These are phyloP conservation scores for Lagerstroemia speciosa DNA, from an alignment of 345 rosid species.

Conservation along the genomic window DNA sequence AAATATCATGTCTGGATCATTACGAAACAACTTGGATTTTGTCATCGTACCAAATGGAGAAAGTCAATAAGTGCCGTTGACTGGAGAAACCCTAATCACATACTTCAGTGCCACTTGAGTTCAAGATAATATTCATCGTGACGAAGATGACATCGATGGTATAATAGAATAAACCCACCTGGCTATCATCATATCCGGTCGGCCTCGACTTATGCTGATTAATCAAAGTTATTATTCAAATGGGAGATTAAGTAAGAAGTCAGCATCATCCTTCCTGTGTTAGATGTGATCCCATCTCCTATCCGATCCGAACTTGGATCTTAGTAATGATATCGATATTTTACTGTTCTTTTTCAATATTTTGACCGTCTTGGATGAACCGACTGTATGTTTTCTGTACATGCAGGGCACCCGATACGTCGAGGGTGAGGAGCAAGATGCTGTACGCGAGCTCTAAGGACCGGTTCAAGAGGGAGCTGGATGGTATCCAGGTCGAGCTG, in stretches of 20 bases:
- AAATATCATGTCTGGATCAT: no score
- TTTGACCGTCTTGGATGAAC: not conserved
- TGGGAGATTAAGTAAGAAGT: not conserved
- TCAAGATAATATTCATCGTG: not conserved
- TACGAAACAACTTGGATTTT: no score
- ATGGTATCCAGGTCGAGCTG: slow-evolving; percentile 65
- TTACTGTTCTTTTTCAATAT: not conserved
- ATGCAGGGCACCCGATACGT: slow-evolving; percentile 55
- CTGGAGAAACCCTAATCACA: not conserved
- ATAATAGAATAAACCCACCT: not conserved
- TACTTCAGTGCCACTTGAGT: not conserved
- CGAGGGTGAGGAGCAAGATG: slow-evolving; percentile 72
- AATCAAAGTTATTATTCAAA: not conserved
- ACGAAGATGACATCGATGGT: not conserved
- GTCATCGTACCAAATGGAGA: no score
- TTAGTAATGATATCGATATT: no score
- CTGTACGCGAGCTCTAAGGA: slow-evolving; percentile 69
- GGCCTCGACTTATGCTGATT: not conserved
- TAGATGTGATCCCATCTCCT: not conserved
- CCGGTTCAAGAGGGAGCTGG: slow-evolving; percentile 67
- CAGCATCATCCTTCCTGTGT: not conserved
- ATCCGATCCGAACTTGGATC: no score
- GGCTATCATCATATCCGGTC: not conserved
- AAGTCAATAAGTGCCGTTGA: not conserved
- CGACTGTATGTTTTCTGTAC: not conserved